Evolutionary conservation across 495 filamentous ascomycete species (phyloP).

Genomic region (Neurospora cerealis): DNA sequence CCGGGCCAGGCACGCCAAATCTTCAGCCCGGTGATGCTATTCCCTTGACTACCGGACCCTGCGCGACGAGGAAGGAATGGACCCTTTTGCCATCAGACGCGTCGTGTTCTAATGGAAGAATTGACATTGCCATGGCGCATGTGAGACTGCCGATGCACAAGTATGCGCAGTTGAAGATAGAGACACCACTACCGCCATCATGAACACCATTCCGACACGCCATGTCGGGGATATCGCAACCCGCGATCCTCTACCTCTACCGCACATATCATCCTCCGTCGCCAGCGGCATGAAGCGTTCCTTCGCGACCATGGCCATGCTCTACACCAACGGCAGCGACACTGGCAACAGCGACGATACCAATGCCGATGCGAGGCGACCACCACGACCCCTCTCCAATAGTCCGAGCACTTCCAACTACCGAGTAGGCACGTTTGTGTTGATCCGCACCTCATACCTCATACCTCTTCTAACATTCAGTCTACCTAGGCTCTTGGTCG

Average conservation of each 20-base stretch:
- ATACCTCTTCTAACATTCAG: neutral
- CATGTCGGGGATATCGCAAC: neutral
- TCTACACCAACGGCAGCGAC: neutral
- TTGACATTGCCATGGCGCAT: neutral
- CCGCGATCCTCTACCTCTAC: neutral
- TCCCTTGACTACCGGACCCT: neutral
- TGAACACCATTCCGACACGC: neutral
- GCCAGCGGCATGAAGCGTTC: slow-evolving; percentile 16
- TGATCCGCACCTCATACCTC: neutral
- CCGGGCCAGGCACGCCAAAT: neutral
- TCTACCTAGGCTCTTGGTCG: slow-evolving; percentile 2
- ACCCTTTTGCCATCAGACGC: neutral
- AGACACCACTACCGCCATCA: neutral
- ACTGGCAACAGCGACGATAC: neutral
- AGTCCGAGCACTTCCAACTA: neutral
- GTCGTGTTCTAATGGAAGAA: neutral
- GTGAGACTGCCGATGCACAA: neutral
- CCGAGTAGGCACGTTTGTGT: neutral
- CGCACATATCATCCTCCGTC: slow-evolving; percentile 6
- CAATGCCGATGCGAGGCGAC: neutral
- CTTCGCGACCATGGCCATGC: slow-evolving; percentile 11
- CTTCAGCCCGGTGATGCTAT: neutral
- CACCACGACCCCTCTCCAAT: neutral
- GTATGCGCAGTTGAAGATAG: neutral
- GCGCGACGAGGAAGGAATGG: neutral